Base-by-base conservation (phyloP, 176 grass and related monocot species). In the Pharus latifolius region DNA sequence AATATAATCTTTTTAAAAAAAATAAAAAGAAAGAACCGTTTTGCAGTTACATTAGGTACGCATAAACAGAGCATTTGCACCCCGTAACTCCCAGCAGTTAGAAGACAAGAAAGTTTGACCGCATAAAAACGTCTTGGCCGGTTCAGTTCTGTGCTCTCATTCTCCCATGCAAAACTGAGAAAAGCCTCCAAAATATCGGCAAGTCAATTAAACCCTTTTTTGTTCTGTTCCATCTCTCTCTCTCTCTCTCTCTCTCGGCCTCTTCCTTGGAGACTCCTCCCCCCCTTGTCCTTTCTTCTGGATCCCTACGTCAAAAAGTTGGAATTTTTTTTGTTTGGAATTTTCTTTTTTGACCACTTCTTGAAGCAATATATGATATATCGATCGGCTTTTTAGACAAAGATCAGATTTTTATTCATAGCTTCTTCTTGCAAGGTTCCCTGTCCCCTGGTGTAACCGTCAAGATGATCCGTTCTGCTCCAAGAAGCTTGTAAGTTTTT, bases 41-140 rank as follows among this genome's bases (percentile, higher is more conserved):
- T 4, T 9, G 61, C 60, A 17, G 74, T 67, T 60, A 60, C 43
- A 48, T 50, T n/a, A 63, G 34, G 8, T 7, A n/a, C 34, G 34
- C 1, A 6, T 5, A 53, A 79, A 79, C n/a, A 12, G 43, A 60
- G 23, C 76, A 15, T 65, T 31, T 16, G 16, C 13, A 22, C 38
- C 54, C 82, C 26, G 16, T 67, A 78, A 85, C 82, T 62, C 76
- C 47, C 28, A 57, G 50, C 74, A 9, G 74, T 78, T 84, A 22
- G 25, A 49, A 16, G 58, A 72, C 57, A n/a, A 23, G 20, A 13
- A 20, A 58, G n/a, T 5, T 38, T n/a, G n/a, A n/a, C n/a, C n/a
- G n/a, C n/a, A n/a, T n/a, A n/a, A 58, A 58, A 78, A 60, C 25
- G 67, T 13, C n/a, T n/a, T n/a, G n/a, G n/a, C n/a, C n/a, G n/a